Conservation (phyloP, 305 asterid genomes). For the Solanum hybrid region DNA sequence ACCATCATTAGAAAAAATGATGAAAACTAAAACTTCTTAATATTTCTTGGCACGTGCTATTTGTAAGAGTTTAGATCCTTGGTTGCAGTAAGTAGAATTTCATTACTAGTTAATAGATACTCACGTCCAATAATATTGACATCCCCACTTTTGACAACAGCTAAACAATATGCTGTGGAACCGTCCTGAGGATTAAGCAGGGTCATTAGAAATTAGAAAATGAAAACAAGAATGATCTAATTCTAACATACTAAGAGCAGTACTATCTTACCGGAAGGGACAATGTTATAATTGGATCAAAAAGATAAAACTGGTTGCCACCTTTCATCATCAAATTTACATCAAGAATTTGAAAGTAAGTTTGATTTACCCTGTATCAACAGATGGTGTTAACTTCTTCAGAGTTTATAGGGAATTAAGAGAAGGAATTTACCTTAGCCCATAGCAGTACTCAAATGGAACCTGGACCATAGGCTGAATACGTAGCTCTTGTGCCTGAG, state of each 20-base stretch:
- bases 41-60: background rate
- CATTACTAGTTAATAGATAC: conserved; percentile 17
- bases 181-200: conserved; percentile 34
- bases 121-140: conserved; percentile 83
- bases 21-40: background rate
- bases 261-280: conserved; percentile 32
- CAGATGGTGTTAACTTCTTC: conserved; percentile 6
- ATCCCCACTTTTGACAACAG: conserved; percentile 58
- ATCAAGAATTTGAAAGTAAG: conserved; percentile 25
- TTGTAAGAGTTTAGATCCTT: background rate
- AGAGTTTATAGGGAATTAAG: background rate
- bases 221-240: background rate
- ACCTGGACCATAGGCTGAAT: conserved; percentile 32
- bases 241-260: background rate
- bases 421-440: conserved; percentile 31
- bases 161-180: conserved; percentile 53
- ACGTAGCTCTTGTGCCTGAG: conserved; percentile 44
- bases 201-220: conserved; percentile 9
- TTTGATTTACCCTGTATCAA: conserved; percentile 39
- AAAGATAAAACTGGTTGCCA: conserved; percentile 40
- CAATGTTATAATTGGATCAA: conserved; percentile 34
- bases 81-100: background rate
- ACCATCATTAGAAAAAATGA: background rate
- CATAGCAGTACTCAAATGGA: conserved; percentile 75
- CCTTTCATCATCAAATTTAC: conserved; percentile 71